These are phyloP conservation scores for Suhomyces sp. DNA, from an alignment of 805 yeast species.

Conservation along the genomic window DNA sequence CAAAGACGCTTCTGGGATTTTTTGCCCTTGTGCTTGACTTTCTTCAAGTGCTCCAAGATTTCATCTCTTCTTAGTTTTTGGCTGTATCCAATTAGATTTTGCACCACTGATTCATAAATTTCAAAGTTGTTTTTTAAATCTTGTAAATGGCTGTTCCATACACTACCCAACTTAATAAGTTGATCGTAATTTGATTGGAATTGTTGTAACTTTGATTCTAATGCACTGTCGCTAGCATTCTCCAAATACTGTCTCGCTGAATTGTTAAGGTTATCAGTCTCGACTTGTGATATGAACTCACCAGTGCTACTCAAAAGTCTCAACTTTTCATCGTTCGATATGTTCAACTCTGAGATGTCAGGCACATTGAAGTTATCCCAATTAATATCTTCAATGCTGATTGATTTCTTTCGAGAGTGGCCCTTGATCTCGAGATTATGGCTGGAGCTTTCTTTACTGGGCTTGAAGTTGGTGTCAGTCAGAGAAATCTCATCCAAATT, in stretches of 20 bases:
- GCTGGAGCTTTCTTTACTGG: not conserved
- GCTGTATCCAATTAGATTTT: slow-evolving; percentile 85
- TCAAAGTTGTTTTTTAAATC: slow-evolving; percentile 62
- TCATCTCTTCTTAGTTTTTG: slow-evolving; percentile 66
- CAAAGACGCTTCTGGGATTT: slow-evolving; percentile 7
- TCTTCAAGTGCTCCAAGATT: slow-evolving; percentile 28
- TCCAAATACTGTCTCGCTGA: slow-evolving; percentile 26
- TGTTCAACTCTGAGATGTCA: slow-evolving; percentile 27
- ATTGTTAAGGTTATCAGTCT: slow-evolving; percentile 33
- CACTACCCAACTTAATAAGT: slow-evolving; percentile 29
- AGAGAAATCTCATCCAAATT: slow-evolving; percentile 54
- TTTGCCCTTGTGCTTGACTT: slow-evolving; percentile 6
- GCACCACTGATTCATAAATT: slow-evolving; percentile 83
- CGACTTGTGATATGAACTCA: slow-evolving; percentile 28
- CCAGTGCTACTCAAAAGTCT: slow-evolving; percentile 23
- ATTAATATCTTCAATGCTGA: slow-evolving; percentile 18
- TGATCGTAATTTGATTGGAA: slow-evolving; percentile 23
- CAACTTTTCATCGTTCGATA: slow-evolving; percentile 27
- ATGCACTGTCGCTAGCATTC: slow-evolving; percentile 13
- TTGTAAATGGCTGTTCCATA: slow-evolving; percentile 52
- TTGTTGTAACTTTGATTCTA: slow-evolving; percentile 32
- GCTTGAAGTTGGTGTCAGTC: not conserved
- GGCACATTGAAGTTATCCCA: slow-evolving; percentile 40
- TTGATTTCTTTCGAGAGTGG: slow-evolving; percentile 4
- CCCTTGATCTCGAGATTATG: slow-evolving; percentile 1